Conservation (phyloP, 2,329 filamentous ascomycete genomes). For the Fusarium foetens region DNA sequence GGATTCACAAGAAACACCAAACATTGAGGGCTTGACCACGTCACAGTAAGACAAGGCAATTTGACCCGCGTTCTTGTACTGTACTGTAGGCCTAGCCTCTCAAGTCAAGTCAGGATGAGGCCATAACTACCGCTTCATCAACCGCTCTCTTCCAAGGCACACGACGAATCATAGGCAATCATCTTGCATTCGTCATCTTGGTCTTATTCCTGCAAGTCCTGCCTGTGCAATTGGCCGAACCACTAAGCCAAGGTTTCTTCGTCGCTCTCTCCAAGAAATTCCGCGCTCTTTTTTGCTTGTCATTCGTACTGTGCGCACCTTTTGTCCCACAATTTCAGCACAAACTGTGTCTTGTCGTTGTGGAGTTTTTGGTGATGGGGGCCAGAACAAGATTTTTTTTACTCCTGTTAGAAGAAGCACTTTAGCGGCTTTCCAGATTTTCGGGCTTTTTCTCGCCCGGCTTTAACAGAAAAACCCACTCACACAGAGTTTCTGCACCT, state of each 20-base stretch:
- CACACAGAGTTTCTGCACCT: slow-evolving; percentile 23
- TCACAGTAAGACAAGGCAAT: slow-evolving; percentile 12
- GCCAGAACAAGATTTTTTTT: slow-evolving; percentile 28
- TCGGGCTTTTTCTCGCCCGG: slow-evolving; percentile 2
- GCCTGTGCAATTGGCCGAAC: slow-evolving; percentile 16
- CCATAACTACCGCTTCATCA: slow-evolving; percentile 6
- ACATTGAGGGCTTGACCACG: slow-evolving; percentile 14
- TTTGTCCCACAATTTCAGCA: slow-evolving; percentile 5
- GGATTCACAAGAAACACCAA: slow-evolving; percentile 22
- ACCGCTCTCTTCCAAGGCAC: not conserved
- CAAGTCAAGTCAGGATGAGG: slow-evolving; percentile 3
- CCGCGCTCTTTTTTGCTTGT: not conserved
- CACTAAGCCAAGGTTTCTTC: slow-evolving; percentile 14
- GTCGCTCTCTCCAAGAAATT: not conserved
- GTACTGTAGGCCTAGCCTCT: not conserved
- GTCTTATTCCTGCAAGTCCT: slow-evolving; percentile 21
- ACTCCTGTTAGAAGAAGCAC: slow-evolving; percentile 10
- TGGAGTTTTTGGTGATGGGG: slow-evolving; percentile 23
- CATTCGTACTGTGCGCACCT: slow-evolving; percentile 34
- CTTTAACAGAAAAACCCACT: slow-evolving; percentile 29
- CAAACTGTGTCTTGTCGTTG: slow-evolving; percentile 19
- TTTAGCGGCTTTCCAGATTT: slow-evolving; percentile 22
- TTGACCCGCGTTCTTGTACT: slow-evolving; percentile 3
- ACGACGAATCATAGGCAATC: slow-evolving; percentile 4
- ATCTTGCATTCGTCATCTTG: slow-evolving; percentile 17